phyloP scores from a whole-genome alignment of 306 rosid genomes.

The Lathyrus sativus region DNA sequence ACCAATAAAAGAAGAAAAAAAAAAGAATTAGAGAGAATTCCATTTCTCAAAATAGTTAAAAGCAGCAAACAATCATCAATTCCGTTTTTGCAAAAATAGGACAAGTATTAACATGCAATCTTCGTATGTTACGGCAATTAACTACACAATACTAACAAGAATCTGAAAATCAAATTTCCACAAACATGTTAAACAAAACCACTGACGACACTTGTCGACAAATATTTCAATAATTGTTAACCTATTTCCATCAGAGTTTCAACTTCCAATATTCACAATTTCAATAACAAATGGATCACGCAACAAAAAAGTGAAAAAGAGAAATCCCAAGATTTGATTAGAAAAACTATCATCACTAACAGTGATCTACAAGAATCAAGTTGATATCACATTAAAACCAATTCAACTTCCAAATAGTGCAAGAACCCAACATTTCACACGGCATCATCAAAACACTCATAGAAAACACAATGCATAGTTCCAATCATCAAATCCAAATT shows the following conservation, averaged over 20 bases:
- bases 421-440: background rate
- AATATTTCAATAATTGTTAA: background rate
- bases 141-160: background rate
- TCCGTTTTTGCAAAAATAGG: background rate
- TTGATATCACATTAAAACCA: background rate
- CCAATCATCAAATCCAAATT: background rate
- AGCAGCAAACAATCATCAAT: slow-evolving; percentile 20
- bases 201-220: background rate
- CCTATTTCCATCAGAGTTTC: background rate
- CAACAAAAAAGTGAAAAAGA: background rate
- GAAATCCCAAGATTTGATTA: slow-evolving; percentile 7
- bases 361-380: slow-evolving; percentile 20
- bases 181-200: no score
- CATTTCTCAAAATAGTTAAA: slow-evolving; percentile 1
- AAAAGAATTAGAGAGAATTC: background rate
- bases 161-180: slow-evolving; percentile 11
- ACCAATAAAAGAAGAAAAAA: background rate
- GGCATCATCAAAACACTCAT: background rate
- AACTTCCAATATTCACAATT: background rate
- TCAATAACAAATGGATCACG: background rate
- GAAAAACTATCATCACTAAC: background rate
- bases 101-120: slow-evolving; percentile 22
- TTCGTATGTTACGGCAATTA: background rate
- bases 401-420: background rate
- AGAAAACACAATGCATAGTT: background rate